Conservation (phyloP, 768 basidiomycete species). For the Lanmaoa rubissima region DNA sequence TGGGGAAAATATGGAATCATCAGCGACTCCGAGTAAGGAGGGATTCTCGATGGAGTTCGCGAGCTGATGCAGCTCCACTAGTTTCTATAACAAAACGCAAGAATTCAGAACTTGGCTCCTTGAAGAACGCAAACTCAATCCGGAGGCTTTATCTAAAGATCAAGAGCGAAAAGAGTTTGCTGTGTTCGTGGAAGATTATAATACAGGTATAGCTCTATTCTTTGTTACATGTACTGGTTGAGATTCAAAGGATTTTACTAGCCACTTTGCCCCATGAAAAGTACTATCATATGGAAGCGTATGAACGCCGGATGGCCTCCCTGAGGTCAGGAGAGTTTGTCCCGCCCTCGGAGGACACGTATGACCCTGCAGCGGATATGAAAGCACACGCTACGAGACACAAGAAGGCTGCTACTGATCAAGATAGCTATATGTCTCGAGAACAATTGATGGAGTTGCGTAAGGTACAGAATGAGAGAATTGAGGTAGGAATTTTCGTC, state of each 20-base stretch:
- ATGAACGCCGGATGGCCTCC: constrained; percentile 81
- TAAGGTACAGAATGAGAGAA: constrained; percentile 80
- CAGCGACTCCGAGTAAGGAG: constrained; percentile 73
- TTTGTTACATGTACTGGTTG: neutral
- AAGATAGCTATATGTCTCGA: constrained; percentile 71
- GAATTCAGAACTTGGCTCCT: constrained; percentile 94
- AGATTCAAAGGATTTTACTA: constrained; percentile 28
- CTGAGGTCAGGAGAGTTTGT: constrained; percentile 82
- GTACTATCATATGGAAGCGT: constrained; percentile 87
- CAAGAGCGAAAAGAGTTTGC: constrained; percentile 84
- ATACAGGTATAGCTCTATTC: constrained; percentile 54
- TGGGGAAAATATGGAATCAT: constrained; percentile 95
- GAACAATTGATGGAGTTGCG: constrained; percentile 82
- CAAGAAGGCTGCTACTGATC: constrained; percentile 64
- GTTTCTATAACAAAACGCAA: constrained; percentile 76
- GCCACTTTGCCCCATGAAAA: constrained; percentile 94
- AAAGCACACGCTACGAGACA: constrained; percentile 68
- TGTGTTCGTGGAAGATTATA: constrained; percentile 79
- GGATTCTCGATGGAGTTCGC: neutral
- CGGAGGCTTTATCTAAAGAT: constrained; percentile 84
- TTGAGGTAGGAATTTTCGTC: constrained; percentile 51
- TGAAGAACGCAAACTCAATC: constrained; percentile 89
- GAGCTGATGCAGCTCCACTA: constrained; percentile 32
- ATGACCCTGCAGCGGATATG: constrained; percentile 85
- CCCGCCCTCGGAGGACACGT: constrained; percentile 66